Evolutionary conservation across 2,329 filamentous ascomycete genomes (phyloP), one percentile per base, ranked within the genome.

Genomic region (Ophiostoma ulmi): DNA sequence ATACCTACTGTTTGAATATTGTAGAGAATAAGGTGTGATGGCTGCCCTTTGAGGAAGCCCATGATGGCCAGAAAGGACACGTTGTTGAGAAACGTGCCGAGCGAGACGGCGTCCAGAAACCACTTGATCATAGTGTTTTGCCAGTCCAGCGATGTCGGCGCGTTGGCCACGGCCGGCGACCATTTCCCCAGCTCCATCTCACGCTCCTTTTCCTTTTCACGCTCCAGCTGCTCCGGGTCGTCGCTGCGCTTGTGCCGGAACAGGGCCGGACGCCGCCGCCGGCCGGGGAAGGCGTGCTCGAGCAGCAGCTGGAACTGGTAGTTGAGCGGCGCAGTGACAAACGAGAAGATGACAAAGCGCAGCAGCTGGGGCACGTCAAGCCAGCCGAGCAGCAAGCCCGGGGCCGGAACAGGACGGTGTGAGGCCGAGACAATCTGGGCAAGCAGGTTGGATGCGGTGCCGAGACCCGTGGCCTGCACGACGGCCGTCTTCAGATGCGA

Each of bases 291-390:
- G 11, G 77, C 80, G 31, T 80, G 79, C 77, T 88, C 86, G 39
- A 88, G 81, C 39, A 81, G 81, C 70, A 84, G 81, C 74, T 88
- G 85, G 86, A 86, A 88, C 70, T 85, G 78, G 74, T 85, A 87
- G 73, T 86, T 87, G 68, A 86, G 82, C 7, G 86, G 86, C 1
- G 85, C 82, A 5, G 83, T 83, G 61, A 88, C 77, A 70, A 88
- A 77, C 2, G 85, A 81, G 69, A 85, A 81, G 52, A 82, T 78
- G 55, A 86, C 81, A 77, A 88, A 88, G 73, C 85, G 85, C 26
- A 85, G 75, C 61, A 88, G 80, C 38, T 83, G 81, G 39, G 80
- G 72, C 0, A 80, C 68, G 71, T 88, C 84, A 68, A 88, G 78
- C 80, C 10, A 82, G 79, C 64, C 64, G 11, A 22, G 73, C 77